A percentile compares a stretch with the other conserved stretches of the same genome.
These are phyloP conservation scores for Xanthoconium purpureum DNA, from an alignment of 768 basidiomycete genomes.

Conservation along the genomic window DNA sequence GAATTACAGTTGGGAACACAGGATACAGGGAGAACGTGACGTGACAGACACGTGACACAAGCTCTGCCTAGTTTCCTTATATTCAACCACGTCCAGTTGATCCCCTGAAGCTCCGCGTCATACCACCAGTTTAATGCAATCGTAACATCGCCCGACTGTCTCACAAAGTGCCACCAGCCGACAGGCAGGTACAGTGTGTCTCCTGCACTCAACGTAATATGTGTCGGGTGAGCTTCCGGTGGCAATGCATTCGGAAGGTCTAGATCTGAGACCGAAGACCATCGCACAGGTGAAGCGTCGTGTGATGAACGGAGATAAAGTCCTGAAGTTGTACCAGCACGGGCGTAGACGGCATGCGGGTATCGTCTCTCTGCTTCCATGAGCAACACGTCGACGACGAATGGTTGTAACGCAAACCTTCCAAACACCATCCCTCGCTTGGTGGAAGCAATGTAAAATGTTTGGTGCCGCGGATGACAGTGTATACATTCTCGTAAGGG, in stretches of 20 bases:
- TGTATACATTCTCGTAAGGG: slow-evolving; percentile 93
- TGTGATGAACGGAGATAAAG: slow-evolving; percentile 34
- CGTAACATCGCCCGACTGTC: slow-evolving; percentile 59
- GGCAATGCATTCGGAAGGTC: slow-evolving; percentile 45
- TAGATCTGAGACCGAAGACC: slow-evolving; percentile 76
- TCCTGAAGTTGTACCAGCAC: slow-evolving; percentile 24
- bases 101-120: slow-evolving; percentile 72
- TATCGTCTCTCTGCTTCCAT: slow-evolving; percentile 50
- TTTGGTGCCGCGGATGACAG: slow-evolving; percentile 80
- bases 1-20: background rate
- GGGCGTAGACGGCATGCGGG: slow-evolving; percentile 64
- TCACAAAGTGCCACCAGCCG: slow-evolving; percentile 92
- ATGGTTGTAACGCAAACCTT: slow-evolving; percentile 50
- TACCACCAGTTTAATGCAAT: slow-evolving; percentile 91
- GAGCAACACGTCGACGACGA: background rate
- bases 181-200: slow-evolving; percentile 88
- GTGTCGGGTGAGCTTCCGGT: slow-evolving; percentile 58
- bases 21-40: slow-evolving; percentile 9
- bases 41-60: slow-evolving; percentile 20
- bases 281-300: slow-evolving; percentile 55
- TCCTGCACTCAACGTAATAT: slow-evolving; percentile 63
- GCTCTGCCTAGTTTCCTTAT: slow-evolving; percentile 34
- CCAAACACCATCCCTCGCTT: slow-evolving; percentile 79
- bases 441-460: slow-evolving; percentile 86
- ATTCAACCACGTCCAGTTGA: slow-evolving; percentile 66